Base-by-base conservation (phyloP, 2,329 filamentous ascomycete genomes). In the Parascedosporium putredinis region DNA sequence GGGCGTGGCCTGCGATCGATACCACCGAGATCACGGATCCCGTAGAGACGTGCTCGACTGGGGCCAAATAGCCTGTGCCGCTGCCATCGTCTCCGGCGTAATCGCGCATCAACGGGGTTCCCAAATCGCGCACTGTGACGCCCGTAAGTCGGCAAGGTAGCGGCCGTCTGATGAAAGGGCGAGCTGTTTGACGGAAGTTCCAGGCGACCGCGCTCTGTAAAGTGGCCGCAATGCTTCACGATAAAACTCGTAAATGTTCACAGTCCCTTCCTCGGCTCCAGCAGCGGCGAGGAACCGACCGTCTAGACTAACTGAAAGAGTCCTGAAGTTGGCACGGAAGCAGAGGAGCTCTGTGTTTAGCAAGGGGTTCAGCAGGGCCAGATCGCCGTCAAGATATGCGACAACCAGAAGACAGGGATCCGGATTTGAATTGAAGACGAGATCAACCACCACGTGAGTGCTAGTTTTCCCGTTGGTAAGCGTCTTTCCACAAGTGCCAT, bases 41-140 rank as follows among this genome's bases (percentile, higher is more conserved):
- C 38, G 38, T 12, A 9, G 22, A 20, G n/a, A 43, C 38, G 20
- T 43, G 38, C 20, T 43, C 38, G 14, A 22, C n/a, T 20, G 14
- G 16, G 10, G 54, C 50, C 3, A 48, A 54, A 6, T 55, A 57
- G 25, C 57, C 56, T 7, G 40, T 36, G 14, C 53, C 56, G 46
- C 58, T 61, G 50, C 54, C 58, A 27, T 59, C 58, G 33, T 64
- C 61, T 16, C 52, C 54, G 8, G 59, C 27, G 7, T 55, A 46
- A 25, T 61, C 59, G 24, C 58, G 50, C 34, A 63, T 49, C 9
- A 63, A 54, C 10, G 54, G 1, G 66, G 63, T 49, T 67, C 61
- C 67, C 66, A 69, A 42, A 68, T 59, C 38, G 59, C 64, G 54
- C 63, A 67, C 49, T 65, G 61, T 1, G 58, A 51, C 3, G 60